Base-by-base conservation (phyloP, 1,284 basidiomycete species). In the Trichosporon asahii region DNA sequence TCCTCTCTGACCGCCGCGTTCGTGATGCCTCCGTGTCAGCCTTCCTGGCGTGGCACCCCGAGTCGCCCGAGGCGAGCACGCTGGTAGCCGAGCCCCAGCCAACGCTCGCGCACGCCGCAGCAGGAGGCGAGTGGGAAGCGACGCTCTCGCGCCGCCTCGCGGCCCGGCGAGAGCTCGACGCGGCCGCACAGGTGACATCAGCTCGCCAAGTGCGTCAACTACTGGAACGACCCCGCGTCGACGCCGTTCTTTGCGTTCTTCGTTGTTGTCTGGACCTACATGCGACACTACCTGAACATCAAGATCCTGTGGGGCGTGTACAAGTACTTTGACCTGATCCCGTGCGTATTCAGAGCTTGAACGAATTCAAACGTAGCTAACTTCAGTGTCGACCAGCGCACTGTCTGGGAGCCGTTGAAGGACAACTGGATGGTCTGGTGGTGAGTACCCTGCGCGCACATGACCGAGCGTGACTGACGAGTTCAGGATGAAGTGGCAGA, bases 241-340 rank as follows among this genome's bases (percentile, higher is more conserved):
- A 83, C 88, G 1, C 83, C 88, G 40, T 79, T 88, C 3, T 97
- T 95, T 76, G 86, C 85, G 0, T 75, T 88, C 61, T 93, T 98
- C 79, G 84, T 94, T 66, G 79, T 78, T 57, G 83, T 92, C 8
- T 98, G 95, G 95, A 89, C 90, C 91, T 99, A 99, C 83, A 94
- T 97, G 88, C 92, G 97, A 0, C 95, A 98, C 82, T 98, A 92
- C 81, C 86, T 97, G 37, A 98, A 98, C 81, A 82, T 96, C 55
- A 85, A 86, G 66, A 97, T 99, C 25, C 87, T 99, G 31, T 91
- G 88, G 85, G 95, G 93, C 0, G 91, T 98, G 1, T 95, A 90
- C 89, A 85, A 80, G 37, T 88, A 99, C 78, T 94, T 89, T 72
- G 87, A 92, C 68, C 84, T 91, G 15, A 87, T 94, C 70, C 93